Evolutionary conservation across 768 basidiomycete genomes (phyloP), one percentile per base, ranked within the genome.

Genomic region (Lentinula raphanica): DNA sequence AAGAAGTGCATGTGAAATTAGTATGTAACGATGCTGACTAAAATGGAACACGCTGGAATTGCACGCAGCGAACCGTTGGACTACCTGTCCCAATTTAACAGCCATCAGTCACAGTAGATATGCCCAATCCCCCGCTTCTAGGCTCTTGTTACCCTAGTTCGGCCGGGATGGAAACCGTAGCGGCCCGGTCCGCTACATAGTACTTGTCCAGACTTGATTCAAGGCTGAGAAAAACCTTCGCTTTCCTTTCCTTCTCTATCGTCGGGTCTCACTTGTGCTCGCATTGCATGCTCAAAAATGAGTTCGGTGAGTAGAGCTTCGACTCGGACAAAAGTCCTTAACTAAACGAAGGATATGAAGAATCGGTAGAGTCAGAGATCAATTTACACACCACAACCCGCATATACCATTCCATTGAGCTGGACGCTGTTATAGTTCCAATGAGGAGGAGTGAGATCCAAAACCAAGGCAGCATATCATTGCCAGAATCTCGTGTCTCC

Each of bases 381-480:
- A 27, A 23, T 8, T 9, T 9, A 12, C 48, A 3, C 21, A 58
- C 87, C 69, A 70, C 68, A 31, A 76, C 66, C 64, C 72, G 82
- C 35, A 78, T 71, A 62, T 86, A 88, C 69, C 74, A 76, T 62
- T 89, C 82, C 56, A 79, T 74, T 31, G 71, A 62, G 8, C 85
- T 28, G 5, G 78, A 71, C 11, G 67, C 70, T 4, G 77, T 0
- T 4, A 73, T 65, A n/a, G 82, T 79, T 11, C 81, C 82, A 7
- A 78, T 45, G 59, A 83, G 77, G 11, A 85, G 71, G 63, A 72
- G 69, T 0, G 68, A 31, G 17, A 89, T 79, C 87, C 88, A 90
- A 7, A 89, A 78, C 82, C 87, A 88, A 0, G 88, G 88, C 28
- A 78, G 78, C 32, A 86, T 68, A 12, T 69, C 63, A 0, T 84